These are phyloP conservation scores for Fusarium proliferatum DNA, from an alignment of 2,329 filamentous ascomycete species.

Conservation along the genomic window DNA sequence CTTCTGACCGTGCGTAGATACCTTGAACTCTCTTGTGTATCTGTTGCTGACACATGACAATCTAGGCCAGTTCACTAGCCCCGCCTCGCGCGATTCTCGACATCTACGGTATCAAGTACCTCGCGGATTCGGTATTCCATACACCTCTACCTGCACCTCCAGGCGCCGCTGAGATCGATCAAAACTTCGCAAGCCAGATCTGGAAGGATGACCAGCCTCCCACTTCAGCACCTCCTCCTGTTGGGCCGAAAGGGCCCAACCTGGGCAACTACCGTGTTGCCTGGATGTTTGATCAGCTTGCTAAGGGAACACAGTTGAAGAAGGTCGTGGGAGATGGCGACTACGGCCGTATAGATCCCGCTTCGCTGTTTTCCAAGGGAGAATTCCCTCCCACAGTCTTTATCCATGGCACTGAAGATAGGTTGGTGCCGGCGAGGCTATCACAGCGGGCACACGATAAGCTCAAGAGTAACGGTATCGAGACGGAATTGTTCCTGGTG, in stretches of 20 bases:
- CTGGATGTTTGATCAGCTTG: background rate
- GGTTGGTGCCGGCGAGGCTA: background rate
- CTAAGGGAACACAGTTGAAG: background rate
- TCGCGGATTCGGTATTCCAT: background rate
- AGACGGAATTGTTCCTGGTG: background rate
- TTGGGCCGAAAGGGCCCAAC: background rate
- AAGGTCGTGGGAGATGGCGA: background rate
- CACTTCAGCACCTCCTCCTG: background rate
- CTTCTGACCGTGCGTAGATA: background rate
- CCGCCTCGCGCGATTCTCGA: background rate
- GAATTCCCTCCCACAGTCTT: background rate
- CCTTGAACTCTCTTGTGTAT: background rate
- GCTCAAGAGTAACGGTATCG: background rate
- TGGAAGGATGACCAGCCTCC: background rate
- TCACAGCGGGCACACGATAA: background rate
- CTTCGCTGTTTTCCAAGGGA: background rate
- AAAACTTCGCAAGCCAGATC: background rate
- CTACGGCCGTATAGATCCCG: background rate
- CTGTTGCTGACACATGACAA: background rate
- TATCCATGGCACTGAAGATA: background rate
- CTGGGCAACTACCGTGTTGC: background rate
- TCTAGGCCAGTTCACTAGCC: background rate
- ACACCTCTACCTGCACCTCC: background rate
- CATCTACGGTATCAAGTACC: background rate
- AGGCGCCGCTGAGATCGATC: background rate